phyloP scores from a whole-genome alignment of 495 filamentous ascomycete genomes.

The Podospora sp. region DNA sequence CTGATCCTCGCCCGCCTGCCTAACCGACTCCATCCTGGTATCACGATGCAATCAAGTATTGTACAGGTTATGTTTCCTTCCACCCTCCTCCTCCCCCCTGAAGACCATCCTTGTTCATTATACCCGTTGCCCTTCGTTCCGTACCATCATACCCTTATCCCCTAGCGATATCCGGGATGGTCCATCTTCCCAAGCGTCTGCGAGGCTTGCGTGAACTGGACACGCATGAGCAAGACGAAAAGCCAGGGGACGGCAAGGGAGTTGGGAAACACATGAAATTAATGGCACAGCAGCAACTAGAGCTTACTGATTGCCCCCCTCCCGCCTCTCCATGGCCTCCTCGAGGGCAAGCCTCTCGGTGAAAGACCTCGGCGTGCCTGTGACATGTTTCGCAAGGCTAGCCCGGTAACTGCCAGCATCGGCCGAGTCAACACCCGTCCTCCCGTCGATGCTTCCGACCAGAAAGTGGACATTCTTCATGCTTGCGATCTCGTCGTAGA shows the following conservation, averaged over 20 bases:
- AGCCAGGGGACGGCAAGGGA: neutral
- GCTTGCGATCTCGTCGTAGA: slow-evolving; percentile 47
- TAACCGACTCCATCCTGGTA: slow-evolving; percentile 15
- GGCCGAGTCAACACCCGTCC: slow-evolving; percentile 43
- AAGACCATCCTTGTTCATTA: neutral
- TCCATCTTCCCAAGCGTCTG: neutral
- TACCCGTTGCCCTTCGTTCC: neutral
- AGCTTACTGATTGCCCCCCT: neutral
- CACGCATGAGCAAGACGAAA: neutral
- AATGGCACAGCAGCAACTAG: neutral
- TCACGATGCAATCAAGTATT: slow-evolving; percentile 24
- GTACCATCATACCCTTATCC: neutral
- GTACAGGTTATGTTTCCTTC: slow-evolving; percentile 19
- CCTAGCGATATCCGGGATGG: neutral
- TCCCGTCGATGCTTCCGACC: slow-evolving; percentile 49
- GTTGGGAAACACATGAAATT: neutral
- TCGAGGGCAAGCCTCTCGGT: slow-evolving; percentile 49
- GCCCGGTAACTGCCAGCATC: slow-evolving; percentile 44
- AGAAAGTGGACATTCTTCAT: slow-evolving; percentile 50
- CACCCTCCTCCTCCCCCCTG: neutral
- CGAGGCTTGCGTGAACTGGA: neutral
- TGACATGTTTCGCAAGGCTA: slow-evolving; percentile 31
- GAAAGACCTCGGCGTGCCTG: slow-evolving; percentile 44
- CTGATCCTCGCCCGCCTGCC: neutral
- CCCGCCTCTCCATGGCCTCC: slow-evolving; percentile 40